Base-by-base conservation (phyloP, 208 protist species). In the Wallacemonas collosoma region DNA sequence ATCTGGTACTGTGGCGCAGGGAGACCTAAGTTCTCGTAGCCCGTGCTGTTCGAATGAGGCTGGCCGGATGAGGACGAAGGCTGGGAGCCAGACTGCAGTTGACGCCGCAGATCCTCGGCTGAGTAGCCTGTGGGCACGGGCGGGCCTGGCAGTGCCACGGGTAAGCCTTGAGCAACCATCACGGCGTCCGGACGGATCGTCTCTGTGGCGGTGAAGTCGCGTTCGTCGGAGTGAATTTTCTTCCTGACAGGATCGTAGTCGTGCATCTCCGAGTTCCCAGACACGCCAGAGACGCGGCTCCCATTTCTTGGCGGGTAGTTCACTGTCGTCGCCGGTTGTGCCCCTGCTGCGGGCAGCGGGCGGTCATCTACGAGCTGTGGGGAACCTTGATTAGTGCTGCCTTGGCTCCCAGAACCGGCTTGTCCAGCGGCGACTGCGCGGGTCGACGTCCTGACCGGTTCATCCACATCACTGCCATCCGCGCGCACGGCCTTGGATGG, bases 1-100 rank as follows among this genome's bases (percentile, higher is more conserved):
- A 62, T 38, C 56, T 62, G 56, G 38, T 62, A 62, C 56, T 62
- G 56, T 15, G 56, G 56, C 0, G 56, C 56, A 40, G 56, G 56
- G 15, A 62, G 56, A 7, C 56, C 56, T 38, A 62, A 15, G 17
- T 44, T 17, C 56, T 62, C 36, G 56, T 62, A 62, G 56, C 36
- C 36, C 36, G 56, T 62, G 56, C 15, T 6, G 56, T 62, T 17
- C 17, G 56, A 62, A 6, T 38, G 17, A 0, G 56, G 56, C 38
- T 38, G 56, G 36, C 43, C 12, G 36, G 56, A 35, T 7, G 56
- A 62, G 56, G 56, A 62, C 8, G 54, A 58, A 8, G 56, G 56
- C 36, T 62, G 56, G 36, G 56, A 62, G 36, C 56, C 56, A 5
- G 56, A 62, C 56, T 44, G 17, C 56, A 62, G 38, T 11, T 4